A percentile compares a stretch with the other conserved stretches of the same genome.
Conservation (phyloP, 208 protist species). For the Balamuthia mandrillaris region DNA sequence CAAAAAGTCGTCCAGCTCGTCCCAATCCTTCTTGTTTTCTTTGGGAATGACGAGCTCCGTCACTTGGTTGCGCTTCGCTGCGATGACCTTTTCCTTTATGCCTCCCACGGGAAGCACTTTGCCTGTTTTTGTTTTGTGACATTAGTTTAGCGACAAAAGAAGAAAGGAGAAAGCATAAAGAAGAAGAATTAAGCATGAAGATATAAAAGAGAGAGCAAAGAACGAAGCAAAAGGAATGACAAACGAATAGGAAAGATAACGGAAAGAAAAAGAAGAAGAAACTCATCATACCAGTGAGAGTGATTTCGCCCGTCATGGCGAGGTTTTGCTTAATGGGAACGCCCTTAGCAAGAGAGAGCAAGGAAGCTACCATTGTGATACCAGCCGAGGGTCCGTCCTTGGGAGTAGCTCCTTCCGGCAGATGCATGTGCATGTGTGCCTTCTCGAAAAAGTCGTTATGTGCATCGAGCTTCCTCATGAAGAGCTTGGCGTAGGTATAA, state of each 20-base stretch:
- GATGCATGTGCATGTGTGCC: slow-evolving; percentile 74
- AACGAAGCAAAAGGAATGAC: background rate
- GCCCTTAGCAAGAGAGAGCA: slow-evolving; percentile 75
- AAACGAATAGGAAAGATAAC: background rate
- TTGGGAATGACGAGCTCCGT: slow-evolving; percentile 71
- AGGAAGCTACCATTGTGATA: slow-evolving; percentile 72
- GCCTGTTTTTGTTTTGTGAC: too few relatives aligned
- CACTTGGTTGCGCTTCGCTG: slow-evolving; percentile 63
- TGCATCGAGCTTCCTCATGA: slow-evolving; percentile 39
- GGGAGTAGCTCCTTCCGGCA: slow-evolving; percentile 73
- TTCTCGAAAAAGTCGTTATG: slow-evolving; percentile 66
- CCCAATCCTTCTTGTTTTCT: slow-evolving; percentile 75
- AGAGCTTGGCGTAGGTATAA: slow-evolving; percentile 69
- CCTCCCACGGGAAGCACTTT: slow-evolving; percentile 77
- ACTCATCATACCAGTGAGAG: slow-evolving; percentile 70
- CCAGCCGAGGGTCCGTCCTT: slow-evolving; percentile 78
- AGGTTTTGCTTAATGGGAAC: slow-evolving; percentile 57
- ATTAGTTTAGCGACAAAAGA: background rate
- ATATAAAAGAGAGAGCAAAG: slow-evolving; percentile 1
- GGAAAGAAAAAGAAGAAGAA: background rate
- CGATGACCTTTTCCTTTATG: slow-evolving; percentile 80
- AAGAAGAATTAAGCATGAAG: background rate
- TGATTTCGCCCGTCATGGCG: slow-evolving; percentile 85
- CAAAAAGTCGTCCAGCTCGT: slow-evolving; percentile 71
- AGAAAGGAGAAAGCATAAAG: background rate